Conservation (phyloP, 345 rosid genomes). For the Lumnitzera littorea region DNA sequence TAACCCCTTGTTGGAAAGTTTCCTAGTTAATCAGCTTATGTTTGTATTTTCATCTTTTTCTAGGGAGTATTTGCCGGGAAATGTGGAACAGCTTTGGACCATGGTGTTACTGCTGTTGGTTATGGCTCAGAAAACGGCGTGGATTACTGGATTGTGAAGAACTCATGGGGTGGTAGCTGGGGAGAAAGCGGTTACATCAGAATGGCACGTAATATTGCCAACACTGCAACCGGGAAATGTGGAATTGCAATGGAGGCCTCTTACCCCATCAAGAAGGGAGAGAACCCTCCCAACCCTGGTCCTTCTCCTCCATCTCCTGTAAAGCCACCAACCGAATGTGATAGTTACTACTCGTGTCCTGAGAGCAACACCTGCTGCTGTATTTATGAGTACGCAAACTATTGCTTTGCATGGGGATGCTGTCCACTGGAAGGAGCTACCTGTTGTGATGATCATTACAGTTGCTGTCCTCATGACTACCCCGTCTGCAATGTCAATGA, state of each 20-base stretch:
- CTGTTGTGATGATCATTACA: conserved; percentile 73
- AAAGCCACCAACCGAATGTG: conserved; percentile 67
- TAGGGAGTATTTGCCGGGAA: conserved; percentile 73
- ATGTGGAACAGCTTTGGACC: conserved; percentile 79
- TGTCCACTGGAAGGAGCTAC: conserved; percentile 83
- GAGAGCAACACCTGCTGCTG: conserved; percentile 89
- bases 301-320: conserved; percentile 91
- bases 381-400: conserved; percentile 39
- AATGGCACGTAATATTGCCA: conserved; percentile 52
- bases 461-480: conserved; percentile 85
- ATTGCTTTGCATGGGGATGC: conserved; percentile 92
- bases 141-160: conserved; percentile 79
- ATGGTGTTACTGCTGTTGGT: conserved; percentile 86
- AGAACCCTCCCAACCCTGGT: conserved; percentile 92
- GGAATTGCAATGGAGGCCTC: conserved; percentile 87
- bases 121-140: conserved; percentile 73
- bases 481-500: conserved; percentile 58
- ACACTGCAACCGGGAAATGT: conserved; percentile 49
- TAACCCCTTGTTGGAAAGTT: background rate
- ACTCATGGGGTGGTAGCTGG: conserved; percentile 83
- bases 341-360: conserved; percentile 57
- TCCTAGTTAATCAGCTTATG: background rate
- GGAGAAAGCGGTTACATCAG: conserved; percentile 78
- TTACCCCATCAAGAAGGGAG: conserved; percentile 71
- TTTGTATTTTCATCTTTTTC: background rate